phyloP scores from a whole-genome alignment of 202 grass and related monocot species.

The Digitaria exilis region DNA sequence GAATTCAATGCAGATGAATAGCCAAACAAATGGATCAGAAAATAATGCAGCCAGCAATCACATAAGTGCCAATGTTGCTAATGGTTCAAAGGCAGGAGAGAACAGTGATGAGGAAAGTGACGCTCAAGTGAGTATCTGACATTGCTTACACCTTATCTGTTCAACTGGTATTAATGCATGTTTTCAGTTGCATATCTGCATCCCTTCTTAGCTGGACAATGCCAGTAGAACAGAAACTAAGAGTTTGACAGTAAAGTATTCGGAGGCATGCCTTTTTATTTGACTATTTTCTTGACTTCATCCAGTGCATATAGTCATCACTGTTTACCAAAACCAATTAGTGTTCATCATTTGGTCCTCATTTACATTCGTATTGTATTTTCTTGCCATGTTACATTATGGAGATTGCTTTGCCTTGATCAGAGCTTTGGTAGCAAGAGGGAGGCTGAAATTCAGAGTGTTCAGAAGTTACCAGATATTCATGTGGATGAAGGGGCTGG shows the following conservation, averaged over 20 bases:
- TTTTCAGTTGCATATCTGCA: not conserved
- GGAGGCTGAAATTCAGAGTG: constrained; percentile 71
- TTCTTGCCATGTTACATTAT: constrained; percentile 16
- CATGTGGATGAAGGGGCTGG: constrained; percentile 45
- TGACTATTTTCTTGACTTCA: constrained; percentile 12
- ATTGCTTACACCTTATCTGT: constrained; percentile 12
- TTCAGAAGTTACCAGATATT: constrained; percentile 55
- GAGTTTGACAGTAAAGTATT: constrained; percentile 4
- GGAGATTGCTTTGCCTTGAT: constrained; percentile 14
- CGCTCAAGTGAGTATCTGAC: constrained; percentile 65
- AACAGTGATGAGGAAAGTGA: constrained; percentile 64
- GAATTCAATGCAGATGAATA: constrained; percentile 64
- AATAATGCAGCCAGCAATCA: constrained; percentile 82
- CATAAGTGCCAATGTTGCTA: constrained; percentile 67
- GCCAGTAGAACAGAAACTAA: not conserved
- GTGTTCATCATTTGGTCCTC: constrained; percentile 16
- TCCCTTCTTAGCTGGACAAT: not conserved
- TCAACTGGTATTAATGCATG: constrained; percentile 23
- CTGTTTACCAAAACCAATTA: constrained; percentile 26
- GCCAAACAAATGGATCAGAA: constrained; percentile 69
- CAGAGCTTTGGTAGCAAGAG: constrained; percentile 81
- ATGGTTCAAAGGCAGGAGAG: constrained; percentile 66
- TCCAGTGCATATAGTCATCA: not conserved
- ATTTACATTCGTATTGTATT: constrained; percentile 29
- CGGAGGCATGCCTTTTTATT: not conserved